These are phyloP conservation scores for Annona cherimola DNA, from an alignment of 164 flowering plant species.

Conservation along the genomic window DNA sequence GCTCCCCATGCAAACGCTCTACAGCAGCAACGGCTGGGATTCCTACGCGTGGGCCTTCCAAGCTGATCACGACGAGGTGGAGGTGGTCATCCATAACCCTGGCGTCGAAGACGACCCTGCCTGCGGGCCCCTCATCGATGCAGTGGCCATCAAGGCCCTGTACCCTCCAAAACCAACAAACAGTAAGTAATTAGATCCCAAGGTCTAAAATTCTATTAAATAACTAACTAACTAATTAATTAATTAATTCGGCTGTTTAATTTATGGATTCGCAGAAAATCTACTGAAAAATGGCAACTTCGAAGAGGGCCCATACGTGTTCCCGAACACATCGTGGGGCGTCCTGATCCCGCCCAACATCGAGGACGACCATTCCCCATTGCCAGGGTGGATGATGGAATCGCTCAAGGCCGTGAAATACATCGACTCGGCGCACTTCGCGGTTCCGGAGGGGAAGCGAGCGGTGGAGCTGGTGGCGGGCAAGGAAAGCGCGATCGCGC, in stretches of 20 bases:
- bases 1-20: conserved; percentile 61
- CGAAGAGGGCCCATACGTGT: conserved; percentile 78
- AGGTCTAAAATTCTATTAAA: background rate
- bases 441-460: conserved; percentile 60
- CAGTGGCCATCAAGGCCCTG: conserved; percentile 55
- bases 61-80: conserved; percentile 27
- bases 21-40: conserved; percentile 69
- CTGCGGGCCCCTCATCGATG: conserved; percentile 89
- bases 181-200: conserved; percentile 40
- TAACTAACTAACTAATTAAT: background rate
- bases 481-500: conserved; percentile 72
- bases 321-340: conserved; percentile 63
- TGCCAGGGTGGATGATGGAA: conserved; percentile 78
- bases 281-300: conserved; percentile 71
- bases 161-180: conserved; percentile 62
- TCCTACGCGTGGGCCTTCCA: conserved; percentile 52
- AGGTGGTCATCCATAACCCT: conserved; percentile 57
- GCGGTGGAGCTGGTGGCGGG: conserved; percentile 80
- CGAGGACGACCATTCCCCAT: conserved; percentile 74
- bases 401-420: conserved; percentile 84
- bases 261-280: conserved; percentile 37
- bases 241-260: background rate
- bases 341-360: conserved; percentile 74
- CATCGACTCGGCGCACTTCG: conserved; percentile 58
- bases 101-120: conserved; percentile 95